Evolutionary conservation across 2,329 filamentous ascomycete genomes (phyloP).

Genomic region (Zymoseptoria pseudotritici): DNA sequence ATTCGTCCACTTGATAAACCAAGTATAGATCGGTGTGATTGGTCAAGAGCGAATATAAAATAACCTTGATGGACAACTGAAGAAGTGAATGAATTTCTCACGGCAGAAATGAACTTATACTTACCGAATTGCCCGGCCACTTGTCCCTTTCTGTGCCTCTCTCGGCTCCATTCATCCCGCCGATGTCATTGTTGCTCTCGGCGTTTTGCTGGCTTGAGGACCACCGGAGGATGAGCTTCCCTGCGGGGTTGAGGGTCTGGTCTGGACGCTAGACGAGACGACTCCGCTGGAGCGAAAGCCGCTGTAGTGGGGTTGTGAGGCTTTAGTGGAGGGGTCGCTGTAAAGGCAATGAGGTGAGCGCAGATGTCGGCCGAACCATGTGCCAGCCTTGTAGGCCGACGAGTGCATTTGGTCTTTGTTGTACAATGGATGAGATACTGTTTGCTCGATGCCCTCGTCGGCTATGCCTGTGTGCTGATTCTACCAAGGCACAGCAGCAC

Average conservation of each 20-base stretch:
- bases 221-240: neutral
- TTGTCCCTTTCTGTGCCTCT: neutral
- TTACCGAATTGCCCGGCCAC: neutral
- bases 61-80: slow-evolving; percentile 11
- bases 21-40: neutral
- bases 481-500: slow-evolving; percentile 49
- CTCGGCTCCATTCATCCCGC: neutral
- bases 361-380: neutral
- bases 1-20: neutral
- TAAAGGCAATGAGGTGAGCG: neutral
- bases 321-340: neutral
- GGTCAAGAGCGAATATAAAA: neutral
- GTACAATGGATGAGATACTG: neutral
- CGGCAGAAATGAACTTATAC: neutral
- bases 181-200: neutral
- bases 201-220: no score
- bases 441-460: neutral
- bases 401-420: no score
- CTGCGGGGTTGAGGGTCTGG: neutral
- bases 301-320: neutral
- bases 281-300: neutral
- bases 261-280: neutral
- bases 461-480: neutral
- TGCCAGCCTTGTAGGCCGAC: no score
- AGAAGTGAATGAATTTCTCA: neutral